Percentiles rank a stretch among this genome's conserved stretches.
These are phyloP conservation scores for Apiotrichum brassicae DNA, from an alignment of 1,284 basidiomycete genomes.

Conservation along the genomic window DNA sequence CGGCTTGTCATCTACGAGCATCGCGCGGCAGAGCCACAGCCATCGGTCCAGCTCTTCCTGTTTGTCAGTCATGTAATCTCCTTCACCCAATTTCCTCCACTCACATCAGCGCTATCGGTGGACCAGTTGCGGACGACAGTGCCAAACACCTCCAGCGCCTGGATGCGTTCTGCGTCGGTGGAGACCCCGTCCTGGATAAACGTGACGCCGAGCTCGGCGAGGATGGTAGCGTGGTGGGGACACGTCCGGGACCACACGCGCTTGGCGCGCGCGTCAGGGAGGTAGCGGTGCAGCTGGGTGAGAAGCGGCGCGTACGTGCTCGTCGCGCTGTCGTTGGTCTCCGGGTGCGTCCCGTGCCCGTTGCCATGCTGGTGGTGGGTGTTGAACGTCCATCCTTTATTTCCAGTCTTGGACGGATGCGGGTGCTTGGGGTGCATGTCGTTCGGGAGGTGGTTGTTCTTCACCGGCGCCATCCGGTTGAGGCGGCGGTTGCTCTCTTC, in stretches of 20 bases:
- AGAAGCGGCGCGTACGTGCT: conserved; percentile 29
- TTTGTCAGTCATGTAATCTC: neutral
- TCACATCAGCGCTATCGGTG: conserved; percentile 29
- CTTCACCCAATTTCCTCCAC: neutral
- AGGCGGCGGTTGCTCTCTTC: conserved; percentile 35
- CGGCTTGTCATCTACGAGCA: conserved; percentile 29
- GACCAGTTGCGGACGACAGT: conserved; percentile 37
- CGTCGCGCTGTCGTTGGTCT: neutral
- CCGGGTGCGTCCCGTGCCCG: conserved; percentile 5
- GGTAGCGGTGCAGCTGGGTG: conserved; percentile 34
- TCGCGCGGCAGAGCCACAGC: conserved; percentile 38
- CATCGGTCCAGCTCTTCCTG: conserved; percentile 37
- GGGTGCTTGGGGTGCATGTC: neutral
- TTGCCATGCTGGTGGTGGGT: neutral
- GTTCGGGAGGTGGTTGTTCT: neutral
- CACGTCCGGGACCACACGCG: conserved; percentile 38
- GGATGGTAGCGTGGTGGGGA: conserved; percentile 38
- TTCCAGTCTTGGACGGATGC: neutral
- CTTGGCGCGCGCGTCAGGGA: conserved; percentile 36
- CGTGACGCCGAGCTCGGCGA: conserved; percentile 36
- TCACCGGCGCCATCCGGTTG: conserved; percentile 7
- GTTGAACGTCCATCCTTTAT: neutral
- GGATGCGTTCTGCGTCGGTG: conserved; percentile 33
- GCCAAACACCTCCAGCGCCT: conserved; percentile 41
- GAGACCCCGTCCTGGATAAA: conserved; percentile 29